Evolutionary conservation across 139 green algal species (phyloP).

Genomic region (Tetratostichococcus sp.): DNA sequence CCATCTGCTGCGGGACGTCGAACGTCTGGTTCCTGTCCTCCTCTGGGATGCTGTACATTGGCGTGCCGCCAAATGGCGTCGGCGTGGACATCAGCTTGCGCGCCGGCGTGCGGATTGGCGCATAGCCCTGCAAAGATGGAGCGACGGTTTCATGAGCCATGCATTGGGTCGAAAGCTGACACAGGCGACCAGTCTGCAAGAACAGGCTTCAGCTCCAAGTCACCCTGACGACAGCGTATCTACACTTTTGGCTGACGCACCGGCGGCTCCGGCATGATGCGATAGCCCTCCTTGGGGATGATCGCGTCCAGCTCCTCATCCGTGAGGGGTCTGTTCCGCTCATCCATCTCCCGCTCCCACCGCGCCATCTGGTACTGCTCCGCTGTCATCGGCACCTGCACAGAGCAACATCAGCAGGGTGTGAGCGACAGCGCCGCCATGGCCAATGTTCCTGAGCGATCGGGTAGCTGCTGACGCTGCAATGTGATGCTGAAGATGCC

Average conservation of each 20-base stretch:
- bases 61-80: slow-evolving; percentile 76
- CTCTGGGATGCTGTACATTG: slow-evolving; percentile 81
- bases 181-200: no score
- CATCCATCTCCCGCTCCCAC: slow-evolving; percentile 85
- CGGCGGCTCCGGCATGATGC: not conserved
- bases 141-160: no score
- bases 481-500: not conserved
- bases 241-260: no score
- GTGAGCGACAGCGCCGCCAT: no score
- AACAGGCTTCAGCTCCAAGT: no score
- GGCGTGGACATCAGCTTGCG: slow-evolving; percentile 92
- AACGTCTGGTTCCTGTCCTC: slow-evolving; percentile 74
- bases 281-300: slow-evolving; percentile 87
- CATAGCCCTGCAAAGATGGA: slow-evolving; percentile 50
- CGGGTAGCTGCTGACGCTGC: no score
- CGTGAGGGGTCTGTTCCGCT: slow-evolving; percentile 83
- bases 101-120: slow-evolving; percentile 89
- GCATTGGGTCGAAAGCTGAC: no score
- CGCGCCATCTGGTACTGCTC: slow-evolving; percentile 68
- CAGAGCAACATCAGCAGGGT: no score
- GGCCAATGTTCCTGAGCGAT: no score
- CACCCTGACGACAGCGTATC: no score
- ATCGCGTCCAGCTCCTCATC: slow-evolving; percentile 96
- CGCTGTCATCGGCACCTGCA: slow-evolving; percentile 62
- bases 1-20: slow-evolving; percentile 61